phyloP scores from a whole-genome alignment of 306 rosid species.

The Castanea crenata region DNA sequence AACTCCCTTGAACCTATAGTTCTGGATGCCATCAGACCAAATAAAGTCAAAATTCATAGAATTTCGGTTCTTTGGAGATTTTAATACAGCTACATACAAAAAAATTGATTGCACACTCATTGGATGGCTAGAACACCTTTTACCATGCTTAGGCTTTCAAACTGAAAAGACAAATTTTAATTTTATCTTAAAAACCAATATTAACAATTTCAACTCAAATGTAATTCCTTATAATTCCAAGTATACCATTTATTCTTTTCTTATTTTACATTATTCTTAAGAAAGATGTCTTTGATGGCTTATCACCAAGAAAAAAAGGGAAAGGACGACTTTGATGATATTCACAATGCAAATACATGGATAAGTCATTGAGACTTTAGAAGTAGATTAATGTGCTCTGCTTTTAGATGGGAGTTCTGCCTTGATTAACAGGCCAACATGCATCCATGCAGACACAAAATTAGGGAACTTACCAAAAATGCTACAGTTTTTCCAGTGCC shows the following conservation, averaged over 20 bases:
- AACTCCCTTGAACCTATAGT: conserved; percentile 11
- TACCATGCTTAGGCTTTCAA: not conserved
- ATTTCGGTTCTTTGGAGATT: not conserved
- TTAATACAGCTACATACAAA: not conserved
- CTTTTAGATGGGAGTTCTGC: not conserved
- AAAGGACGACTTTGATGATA: not conserved
- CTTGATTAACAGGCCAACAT: conserved; percentile 16
- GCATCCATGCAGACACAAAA: not conserved
- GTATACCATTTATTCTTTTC: not conserved
- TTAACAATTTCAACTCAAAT: not conserved
- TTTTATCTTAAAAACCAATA: not conserved
- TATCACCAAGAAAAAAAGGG: no score
- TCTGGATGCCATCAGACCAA: conserved; percentile 6
- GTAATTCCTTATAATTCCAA: not conserved
- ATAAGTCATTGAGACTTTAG: no score
- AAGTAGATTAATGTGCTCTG: not conserved
- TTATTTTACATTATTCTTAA: not conserved
- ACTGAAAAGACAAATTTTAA: not conserved
- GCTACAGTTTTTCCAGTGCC: conserved; percentile 99
- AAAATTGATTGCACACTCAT: not conserved
- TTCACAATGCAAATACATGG: not conserved
- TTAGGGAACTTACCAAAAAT: conserved; percentile 66
- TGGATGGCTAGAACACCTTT: not conserved
- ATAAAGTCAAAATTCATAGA: conserved; percentile 5
- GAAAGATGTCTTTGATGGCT: not conserved